Evolutionary conservation across 2,329 filamentous ascomycete species (phyloP).

Genomic region (Fusarium praegraminearum): DNA sequence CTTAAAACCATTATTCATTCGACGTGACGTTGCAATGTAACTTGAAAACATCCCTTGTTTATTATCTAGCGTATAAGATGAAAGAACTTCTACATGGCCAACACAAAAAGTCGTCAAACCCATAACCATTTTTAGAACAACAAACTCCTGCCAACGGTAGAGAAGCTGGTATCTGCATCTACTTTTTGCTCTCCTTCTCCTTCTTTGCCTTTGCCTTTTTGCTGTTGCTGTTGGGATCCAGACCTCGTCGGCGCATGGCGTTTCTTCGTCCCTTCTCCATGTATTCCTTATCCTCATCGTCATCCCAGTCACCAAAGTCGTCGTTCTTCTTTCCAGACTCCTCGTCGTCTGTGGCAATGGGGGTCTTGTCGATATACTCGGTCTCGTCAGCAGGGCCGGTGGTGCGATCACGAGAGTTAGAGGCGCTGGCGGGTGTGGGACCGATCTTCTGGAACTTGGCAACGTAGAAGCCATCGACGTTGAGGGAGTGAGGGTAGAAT

Average conservation of each 20-base stretch:
- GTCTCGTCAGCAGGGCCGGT: conserved; percentile 51
- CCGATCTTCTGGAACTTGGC: conserved; percentile 96
- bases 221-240: conserved; percentile 73
- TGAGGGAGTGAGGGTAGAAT: conserved; percentile 92
- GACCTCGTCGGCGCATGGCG: conserved; percentile 77
- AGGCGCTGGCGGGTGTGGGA: conserved; percentile 72
- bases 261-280: conserved; percentile 81
- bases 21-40: neutral
- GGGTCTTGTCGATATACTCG: conserved; percentile 75
- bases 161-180: conserved; percentile 39
- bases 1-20: neutral
- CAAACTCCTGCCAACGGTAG: conserved; percentile 33
- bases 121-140: conserved; percentile 35
- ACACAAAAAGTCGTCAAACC: conserved; percentile 26
- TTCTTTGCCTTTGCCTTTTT: conserved; percentile 50
- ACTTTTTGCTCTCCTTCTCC: conserved; percentile 47
- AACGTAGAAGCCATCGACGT: conserved; percentile 98
- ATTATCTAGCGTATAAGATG: conserved; percentile 33
- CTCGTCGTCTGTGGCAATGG: conserved; percentile 64
- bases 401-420: conserved; percentile 50
- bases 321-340: conserved; percentile 58
- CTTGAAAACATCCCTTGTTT: conserved; percentile 20
- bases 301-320: conserved; percentile 79
- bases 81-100: conserved; percentile 31
- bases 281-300: conserved; percentile 77